phyloP scores from a whole-genome alignment of 2,329 filamentous ascomycete genomes.

The Zasmidium citrigriseum region DNA sequence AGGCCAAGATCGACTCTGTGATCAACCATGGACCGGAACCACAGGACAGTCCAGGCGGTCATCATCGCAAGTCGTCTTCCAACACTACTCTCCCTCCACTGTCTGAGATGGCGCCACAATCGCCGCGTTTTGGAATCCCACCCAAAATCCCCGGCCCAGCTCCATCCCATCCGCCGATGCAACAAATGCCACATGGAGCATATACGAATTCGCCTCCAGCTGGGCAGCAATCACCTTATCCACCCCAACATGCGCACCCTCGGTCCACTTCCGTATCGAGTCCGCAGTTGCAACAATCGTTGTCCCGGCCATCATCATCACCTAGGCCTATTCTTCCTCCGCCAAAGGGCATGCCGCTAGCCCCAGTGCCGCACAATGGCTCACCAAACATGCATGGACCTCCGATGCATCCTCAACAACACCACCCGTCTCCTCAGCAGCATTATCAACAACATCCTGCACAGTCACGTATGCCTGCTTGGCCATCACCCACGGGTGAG shows the following conservation, averaged over 20 bases:
- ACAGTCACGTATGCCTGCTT: constrained; percentile 23
- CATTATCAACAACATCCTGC: constrained; percentile 32
- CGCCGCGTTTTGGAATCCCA: constrained; percentile 31
- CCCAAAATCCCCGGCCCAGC: constrained; percentile 24
- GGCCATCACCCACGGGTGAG: constrained; percentile 19
- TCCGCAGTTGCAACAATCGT: constrained; percentile 35
- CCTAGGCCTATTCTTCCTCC: constrained; percentile 40
- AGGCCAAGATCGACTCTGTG: constrained; percentile 38
- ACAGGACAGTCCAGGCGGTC: constrained; percentile 23
- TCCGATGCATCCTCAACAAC: constrained; percentile 14
- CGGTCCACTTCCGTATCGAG: constrained; percentile 26
- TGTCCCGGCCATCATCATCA: constrained; percentile 35
- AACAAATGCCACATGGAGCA: constrained; percentile 22
- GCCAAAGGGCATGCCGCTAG: constrained; percentile 37
- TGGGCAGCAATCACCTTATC: constrained; percentile 40
- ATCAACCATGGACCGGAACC: constrained; percentile 40
- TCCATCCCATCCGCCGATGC: constrained; percentile 28
- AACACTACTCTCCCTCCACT: constrained; percentile 36
- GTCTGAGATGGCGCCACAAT: constrained; percentile 38
- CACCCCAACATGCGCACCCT: constrained; percentile 33
- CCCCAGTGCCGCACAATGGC: constrained; percentile 31
- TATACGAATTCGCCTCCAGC: constrained; percentile 38
- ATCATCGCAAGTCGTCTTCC: constrained; percentile 32
- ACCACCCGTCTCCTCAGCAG: constrained; percentile 30
- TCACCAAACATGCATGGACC: constrained; percentile 32